Base-by-base conservation (phyloP, 2,329 filamentous ascomycete species). In the Alternaria sp. region DNA sequence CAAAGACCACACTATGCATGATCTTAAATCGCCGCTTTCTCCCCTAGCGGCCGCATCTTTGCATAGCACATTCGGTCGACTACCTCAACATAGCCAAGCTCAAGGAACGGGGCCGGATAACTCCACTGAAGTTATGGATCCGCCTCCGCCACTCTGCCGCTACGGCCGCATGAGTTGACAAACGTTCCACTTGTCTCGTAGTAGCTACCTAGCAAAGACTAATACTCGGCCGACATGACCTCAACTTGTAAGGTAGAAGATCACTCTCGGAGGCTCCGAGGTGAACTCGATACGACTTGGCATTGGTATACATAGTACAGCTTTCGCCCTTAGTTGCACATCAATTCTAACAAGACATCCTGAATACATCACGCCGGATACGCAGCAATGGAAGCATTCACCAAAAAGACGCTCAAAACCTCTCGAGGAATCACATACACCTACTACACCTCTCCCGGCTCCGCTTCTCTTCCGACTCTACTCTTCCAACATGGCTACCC, bases 401-500 rank as follows among this genome's bases (percentile, higher is more conserved):
- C 63, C 20, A 72, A 70, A 44, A 74, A 75, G 44, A 73, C 69
- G 2, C 45, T 75, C 10, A 73, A 67, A 30, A 71, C 69, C 43
- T 69, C 69, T 2, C 63, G 70, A 27, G 69, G 69, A 12, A 68
- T 67, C 53, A 74, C 68, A 10, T 76, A 76, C 52, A 72, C 67
- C 11, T 76, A 75, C 65, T 76, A 74, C 55, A 62, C 63, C 8
- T 56, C 57, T 6, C 49, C 64, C 8, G 70, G 68, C 38, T 60
- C 68, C 52, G 61, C 60, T 5, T 67, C 70, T 6, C 62, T 67
- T 0, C 72, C 73, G 8, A 65, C 71, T 8, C 64, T 76, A 14
- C 49, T 76, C 54, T 66, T 76, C 56, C 85, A 81, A 18, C 85
- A 86, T 71, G 85, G 85, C 59, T 86, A 81, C 66, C 84, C 85